Evolutionary conservation across 305 asterid genomes (phyloP).

Genomic region (Euphrasia arctica): DNA sequence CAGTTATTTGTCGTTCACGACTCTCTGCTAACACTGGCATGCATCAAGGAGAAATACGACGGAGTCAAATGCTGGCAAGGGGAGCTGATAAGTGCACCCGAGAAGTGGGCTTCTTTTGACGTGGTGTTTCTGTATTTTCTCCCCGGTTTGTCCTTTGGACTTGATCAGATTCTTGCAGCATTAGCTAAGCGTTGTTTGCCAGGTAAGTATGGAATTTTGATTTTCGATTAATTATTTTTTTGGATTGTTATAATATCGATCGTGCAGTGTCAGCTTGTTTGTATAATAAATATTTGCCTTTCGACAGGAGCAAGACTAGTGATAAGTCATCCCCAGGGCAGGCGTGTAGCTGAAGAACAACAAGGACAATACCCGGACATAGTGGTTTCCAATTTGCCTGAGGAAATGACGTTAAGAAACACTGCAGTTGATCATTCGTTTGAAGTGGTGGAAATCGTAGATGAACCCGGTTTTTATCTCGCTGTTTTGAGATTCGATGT

Average conservation of each 20-base stretch:
- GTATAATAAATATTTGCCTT: too few species aligned
- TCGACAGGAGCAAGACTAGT: constrained; percentile 77
- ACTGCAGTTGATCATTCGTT: constrained; percentile 49
- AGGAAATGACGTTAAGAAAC: constrained; percentile 34
- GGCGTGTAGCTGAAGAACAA: constrained; percentile 56
- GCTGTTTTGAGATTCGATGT: constrained; percentile 50
- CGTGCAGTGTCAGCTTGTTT: too few species aligned
- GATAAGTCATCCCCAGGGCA: constrained; percentile 74
- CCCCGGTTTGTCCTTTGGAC: constrained; percentile 68
- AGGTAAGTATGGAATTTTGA: constrained; percentile 38
- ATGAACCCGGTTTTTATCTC: constrained; percentile 66
- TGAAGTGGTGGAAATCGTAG: constrained; percentile 50
- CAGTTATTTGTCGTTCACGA: constrained; percentile 74
- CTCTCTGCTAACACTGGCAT: constrained; percentile 68
- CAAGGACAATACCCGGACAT: constrained; percentile 49
- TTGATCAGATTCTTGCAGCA: constrained; percentile 53
- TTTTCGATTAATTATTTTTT: not conserved
- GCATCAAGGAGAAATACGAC: constrained; percentile 76
- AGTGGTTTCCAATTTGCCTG: constrained; percentile 66
- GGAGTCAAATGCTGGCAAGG: constrained; percentile 92
- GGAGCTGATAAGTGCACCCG: constrained; percentile 57
- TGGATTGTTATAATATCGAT: not conserved
- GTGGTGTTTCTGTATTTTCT: constrained; percentile 75
- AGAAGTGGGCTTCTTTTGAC: constrained; percentile 73
- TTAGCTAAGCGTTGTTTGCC: constrained; percentile 62